A percentile compares a stretch with the other conserved stretches of the same genome.
These are phyloP conservation scores for Kregervanrija delftensis DNA, from an alignment of 805 yeast species.

Conservation along the genomic window DNA sequence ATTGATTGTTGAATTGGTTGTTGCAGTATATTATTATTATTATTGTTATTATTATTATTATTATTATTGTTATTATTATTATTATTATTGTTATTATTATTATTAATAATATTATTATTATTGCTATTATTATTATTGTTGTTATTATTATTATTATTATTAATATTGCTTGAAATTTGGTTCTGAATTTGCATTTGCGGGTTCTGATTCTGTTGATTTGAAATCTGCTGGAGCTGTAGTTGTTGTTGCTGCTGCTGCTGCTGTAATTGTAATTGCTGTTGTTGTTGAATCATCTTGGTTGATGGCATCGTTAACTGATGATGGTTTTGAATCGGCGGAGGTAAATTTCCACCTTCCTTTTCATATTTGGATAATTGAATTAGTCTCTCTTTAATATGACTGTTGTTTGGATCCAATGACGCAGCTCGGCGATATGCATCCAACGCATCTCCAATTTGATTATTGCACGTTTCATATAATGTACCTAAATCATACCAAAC, in stretches of 20 bases:
- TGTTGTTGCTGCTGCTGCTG: slow-evolving; percentile 27
- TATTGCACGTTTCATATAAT: slow-evolving; percentile 92
- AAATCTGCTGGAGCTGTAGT: slow-evolving; percentile 6
- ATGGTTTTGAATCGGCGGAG: slow-evolving; percentile 51
- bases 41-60: not conserved
- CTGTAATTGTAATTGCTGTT: slow-evolving; percentile 27
- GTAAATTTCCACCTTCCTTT: slow-evolving; percentile 57
- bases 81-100: slow-evolving; percentile 1
- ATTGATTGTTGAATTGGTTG: not conserved
- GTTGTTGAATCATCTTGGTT: slow-evolving; percentile 32
- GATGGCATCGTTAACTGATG: slow-evolving; percentile 37
- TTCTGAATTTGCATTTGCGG: slow-evolving; percentile 21
- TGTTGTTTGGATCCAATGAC: slow-evolving; percentile 87
- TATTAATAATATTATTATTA: slow-evolving; percentile 6
- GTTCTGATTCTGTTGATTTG: not conserved
- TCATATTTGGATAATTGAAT: slow-evolving; percentile 74
- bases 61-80: not conserved
- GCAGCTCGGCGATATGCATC: slow-evolving; percentile 98
- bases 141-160: not conserved
- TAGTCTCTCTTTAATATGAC: slow-evolving; percentile 88
- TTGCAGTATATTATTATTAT: too few species aligned
- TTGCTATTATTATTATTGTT: not conserved
- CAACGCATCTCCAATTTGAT: slow-evolving; percentile 88
- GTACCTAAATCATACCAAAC: slow-evolving; percentile 99
- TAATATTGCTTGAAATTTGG: not conserved